These are phyloP conservation scores for Skeletonema tropicum DNA, from an alignment of 108 stramenopile genomes.

Conservation along the genomic window DNA sequence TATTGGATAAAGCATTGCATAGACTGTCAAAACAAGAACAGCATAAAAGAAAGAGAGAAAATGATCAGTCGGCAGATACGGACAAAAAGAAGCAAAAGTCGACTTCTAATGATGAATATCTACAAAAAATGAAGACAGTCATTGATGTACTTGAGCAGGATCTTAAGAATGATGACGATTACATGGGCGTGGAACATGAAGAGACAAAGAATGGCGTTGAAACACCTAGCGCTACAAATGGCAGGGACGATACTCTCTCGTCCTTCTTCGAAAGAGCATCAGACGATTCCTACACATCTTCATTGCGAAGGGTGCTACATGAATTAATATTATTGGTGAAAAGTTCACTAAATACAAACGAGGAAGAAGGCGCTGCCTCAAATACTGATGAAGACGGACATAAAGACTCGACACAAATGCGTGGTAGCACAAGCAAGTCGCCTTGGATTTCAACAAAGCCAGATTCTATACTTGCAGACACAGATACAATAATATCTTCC, in stretches of 20 bases:
- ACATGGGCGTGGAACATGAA: background rate
- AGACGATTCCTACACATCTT: slow-evolving; percentile 5
- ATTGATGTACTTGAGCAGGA: slow-evolving; percentile 4
- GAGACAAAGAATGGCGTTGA: background rate
- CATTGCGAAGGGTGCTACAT: slow-evolving; percentile 20
- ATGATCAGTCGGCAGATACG: background rate
- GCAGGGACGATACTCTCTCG: background rate
- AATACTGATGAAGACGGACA: slow-evolving; percentile 15
- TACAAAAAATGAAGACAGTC: slow-evolving; percentile 15
- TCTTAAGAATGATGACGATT: slow-evolving; percentile 11
- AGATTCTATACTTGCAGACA: slow-evolving; percentile 39
- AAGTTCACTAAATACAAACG: slow-evolving; percentile 11
- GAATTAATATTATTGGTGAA: slow-evolving; percentile 30
- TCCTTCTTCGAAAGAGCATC: slow-evolving; percentile 8
- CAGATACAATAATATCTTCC: slow-evolving; percentile 18
- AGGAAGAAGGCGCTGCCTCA: slow-evolving; percentile 5
- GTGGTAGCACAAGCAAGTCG: background rate
- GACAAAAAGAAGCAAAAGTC: slow-evolving; percentile 3
- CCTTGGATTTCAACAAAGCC: slow-evolving; percentile 34
- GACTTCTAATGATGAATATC: background rate
- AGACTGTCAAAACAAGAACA: background rate
- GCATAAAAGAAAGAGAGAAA: background rate
- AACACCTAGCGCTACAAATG: background rate
- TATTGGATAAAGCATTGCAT: slow-evolving; percentile 16
- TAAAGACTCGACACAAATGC: background rate